These are phyloP conservation scores for Cutaneotrichosporon arboriforme DNA, from an alignment of 1,284 basidiomycete genomes.

Conservation along the genomic window DNA sequence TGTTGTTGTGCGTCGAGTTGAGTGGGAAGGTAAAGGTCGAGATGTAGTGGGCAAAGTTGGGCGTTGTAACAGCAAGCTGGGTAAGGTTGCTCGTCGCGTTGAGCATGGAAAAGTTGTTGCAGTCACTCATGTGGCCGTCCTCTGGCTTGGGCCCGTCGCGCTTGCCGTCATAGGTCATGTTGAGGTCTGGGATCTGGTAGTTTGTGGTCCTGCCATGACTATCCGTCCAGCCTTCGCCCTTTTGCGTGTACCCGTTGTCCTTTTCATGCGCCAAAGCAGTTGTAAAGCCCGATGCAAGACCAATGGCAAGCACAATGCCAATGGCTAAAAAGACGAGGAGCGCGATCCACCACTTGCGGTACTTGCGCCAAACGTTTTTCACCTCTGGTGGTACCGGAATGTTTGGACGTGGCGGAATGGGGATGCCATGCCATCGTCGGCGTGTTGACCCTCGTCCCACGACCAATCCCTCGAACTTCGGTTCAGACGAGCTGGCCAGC, in stretches of 20 bases:
- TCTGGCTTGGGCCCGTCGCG: constrained; percentile 35
- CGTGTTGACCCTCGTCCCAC: neutral
- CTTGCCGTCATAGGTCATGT: constrained; percentile 30
- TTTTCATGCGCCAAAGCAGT: constrained; percentile 1
- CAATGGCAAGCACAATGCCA: constrained; percentile 33
- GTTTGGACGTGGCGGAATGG: neutral
- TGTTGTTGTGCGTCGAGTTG: constrained; percentile 5
- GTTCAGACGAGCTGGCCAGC: neutral
- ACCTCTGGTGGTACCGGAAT: constrained; percentile 6
- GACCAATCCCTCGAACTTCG: constrained; percentile 29
- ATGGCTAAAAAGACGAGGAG: constrained; percentile 20
- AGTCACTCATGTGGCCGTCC: constrained; percentile 35
- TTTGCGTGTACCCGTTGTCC: neutral
- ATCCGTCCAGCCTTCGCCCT: neutral
- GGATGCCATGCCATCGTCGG: constrained; percentile 6
- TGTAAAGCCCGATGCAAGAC: constrained; percentile 30
- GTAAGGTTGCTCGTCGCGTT: constrained; percentile 25
- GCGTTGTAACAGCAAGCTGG: constrained; percentile 13
- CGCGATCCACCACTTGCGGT: constrained; percentile 29
- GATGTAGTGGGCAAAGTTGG: constrained; percentile 16
- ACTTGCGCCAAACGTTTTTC: constrained; percentile 27
- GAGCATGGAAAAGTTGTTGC: constrained; percentile 33
- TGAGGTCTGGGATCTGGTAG: constrained; percentile 14
- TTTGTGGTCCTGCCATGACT: neutral
- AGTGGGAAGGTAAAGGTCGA: constrained; percentile 31